Evolutionary conservation across 2,329 filamentous ascomycete genomes (phyloP).

Genomic region (Pleurostoma richardsiae): DNA sequence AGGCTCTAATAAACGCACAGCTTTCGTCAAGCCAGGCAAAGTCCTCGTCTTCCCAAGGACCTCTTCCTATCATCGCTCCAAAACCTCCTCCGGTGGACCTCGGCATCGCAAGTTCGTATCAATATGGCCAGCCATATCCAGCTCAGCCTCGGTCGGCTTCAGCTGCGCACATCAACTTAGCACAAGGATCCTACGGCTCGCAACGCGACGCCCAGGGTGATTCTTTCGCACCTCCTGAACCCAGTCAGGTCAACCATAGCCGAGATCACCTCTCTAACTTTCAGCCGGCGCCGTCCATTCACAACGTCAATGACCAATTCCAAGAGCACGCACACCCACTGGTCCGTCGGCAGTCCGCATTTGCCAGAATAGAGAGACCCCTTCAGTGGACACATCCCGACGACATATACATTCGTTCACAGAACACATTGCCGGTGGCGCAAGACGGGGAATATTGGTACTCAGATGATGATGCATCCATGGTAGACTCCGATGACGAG

Average conservation of each 20-base stretch:
- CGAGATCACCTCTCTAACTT: neutral
- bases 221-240: constrained; percentile 1
- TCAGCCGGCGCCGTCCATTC: neutral
- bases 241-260: too few species aligned
- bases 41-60: constrained; percentile 25
- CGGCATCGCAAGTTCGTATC: constrained; percentile 19
- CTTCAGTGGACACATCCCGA: neutral
- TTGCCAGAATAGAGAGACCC: neutral
- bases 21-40: constrained; percentile 35
- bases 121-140: constrained; percentile 24
- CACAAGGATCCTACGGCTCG: constrained; percentile 14
- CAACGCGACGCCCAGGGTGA: constrained; percentile 18
- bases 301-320: too few species aligned
- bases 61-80: constrained; percentile 44
- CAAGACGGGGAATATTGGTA: constrained; percentile 39
- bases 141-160: constrained; percentile 13
- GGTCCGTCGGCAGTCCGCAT: neutral
- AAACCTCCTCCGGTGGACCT: constrained; percentile 37
- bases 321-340: neutral
- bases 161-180: constrained; percentile 16
- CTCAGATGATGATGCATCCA: constrained; percentile 57
- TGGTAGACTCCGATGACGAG: constrained; percentile 50
- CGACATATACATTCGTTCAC: neutral
- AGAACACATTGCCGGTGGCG: neutral
- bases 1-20: constrained; percentile 36